These are phyloP conservation scores for Meredithiella fracta DNA, from an alignment of 2,329 filamentous ascomycete species.

Conservation along the genomic window DNA sequence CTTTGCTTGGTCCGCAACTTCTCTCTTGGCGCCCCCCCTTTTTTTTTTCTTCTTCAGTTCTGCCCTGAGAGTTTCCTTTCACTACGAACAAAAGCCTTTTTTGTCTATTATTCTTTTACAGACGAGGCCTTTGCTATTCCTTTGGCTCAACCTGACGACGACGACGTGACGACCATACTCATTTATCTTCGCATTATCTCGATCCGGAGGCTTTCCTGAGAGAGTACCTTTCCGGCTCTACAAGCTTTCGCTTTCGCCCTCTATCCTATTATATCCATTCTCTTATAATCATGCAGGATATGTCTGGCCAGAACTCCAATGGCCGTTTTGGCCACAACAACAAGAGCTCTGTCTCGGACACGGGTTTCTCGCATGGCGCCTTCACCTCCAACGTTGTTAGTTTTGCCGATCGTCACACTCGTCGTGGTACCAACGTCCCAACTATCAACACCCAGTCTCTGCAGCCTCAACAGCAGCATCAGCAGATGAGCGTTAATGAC, in stretches of 20 bases:
- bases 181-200: background rate
- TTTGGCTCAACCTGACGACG: background rate
- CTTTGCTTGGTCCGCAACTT: background rate
- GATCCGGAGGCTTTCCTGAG: background rate
- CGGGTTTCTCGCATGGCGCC: conserved; percentile 82
- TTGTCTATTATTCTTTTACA: background rate
- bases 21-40: conserved; percentile 3
- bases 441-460: conserved; percentile 76
- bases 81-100: background rate
- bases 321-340: conserved; percentile 57
- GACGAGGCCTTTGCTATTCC: background rate
- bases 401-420: conserved; percentile 74
- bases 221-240: background rate
- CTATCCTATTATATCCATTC: conserved; percentile 20
- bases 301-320: conserved; percentile 46
- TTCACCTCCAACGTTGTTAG: conserved; percentile 75
- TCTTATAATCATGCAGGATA: conserved; percentile 72
- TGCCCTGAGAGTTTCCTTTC: conserved; percentile 1
- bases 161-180: background rate
- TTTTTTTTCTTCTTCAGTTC: conserved; percentile 6
- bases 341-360: conserved; percentile 69
- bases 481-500: conserved; percentile 40
- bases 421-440: conserved; percentile 67
- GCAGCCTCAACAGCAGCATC: conserved; percentile 22
- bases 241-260: too few relatives aligned